Percentiles rank a stretch among this genome's conserved stretches.
Evolutionary conservation across 768 basidiomycete genomes (phyloP).

Genomic region (Russula emetica): DNA sequence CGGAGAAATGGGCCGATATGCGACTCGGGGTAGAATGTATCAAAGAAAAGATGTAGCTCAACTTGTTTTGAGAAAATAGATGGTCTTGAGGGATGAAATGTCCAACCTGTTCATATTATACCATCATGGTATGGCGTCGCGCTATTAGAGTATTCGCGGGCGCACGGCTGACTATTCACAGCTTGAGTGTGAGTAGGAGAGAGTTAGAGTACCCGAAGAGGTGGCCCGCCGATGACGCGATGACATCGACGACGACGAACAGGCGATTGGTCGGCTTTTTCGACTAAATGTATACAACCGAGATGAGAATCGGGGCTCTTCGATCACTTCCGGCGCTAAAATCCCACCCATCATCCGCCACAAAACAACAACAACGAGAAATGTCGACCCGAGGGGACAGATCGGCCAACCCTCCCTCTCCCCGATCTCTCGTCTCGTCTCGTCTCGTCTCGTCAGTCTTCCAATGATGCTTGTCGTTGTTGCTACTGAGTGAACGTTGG

Average conservation of each 20-base stretch:
- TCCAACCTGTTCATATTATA: too few relatives aligned
- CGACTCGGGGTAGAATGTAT: too few relatives aligned
- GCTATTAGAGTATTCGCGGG: too few relatives aligned
- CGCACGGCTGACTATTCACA: too few relatives aligned
- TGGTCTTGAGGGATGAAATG: too few relatives aligned
- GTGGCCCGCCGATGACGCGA: background rate
- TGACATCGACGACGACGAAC: constrained; percentile 3
- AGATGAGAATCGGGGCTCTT: background rate
- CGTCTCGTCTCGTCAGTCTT: too few relatives aligned
- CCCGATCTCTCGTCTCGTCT: too few relatives aligned
- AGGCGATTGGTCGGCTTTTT: constrained; percentile 8
- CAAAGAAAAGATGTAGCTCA: too few relatives aligned
- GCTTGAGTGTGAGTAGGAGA: background rate
- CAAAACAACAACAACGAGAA: background rate
- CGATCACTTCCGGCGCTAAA: background rate
- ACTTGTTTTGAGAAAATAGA: too few relatives aligned
- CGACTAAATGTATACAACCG: background rate
- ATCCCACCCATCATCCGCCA: background rate
- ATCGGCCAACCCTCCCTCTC: background rate
- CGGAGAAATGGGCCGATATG: background rate
- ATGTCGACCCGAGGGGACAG: background rate
- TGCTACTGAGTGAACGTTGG: background rate
- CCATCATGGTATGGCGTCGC: too few relatives aligned
- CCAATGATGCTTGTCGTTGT: background rate
- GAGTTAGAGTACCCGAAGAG: background rate